These are phyloP conservation scores for Ogataea trehalophila DNA, from an alignment of 805 yeast species.

Conservation along the genomic window DNA sequence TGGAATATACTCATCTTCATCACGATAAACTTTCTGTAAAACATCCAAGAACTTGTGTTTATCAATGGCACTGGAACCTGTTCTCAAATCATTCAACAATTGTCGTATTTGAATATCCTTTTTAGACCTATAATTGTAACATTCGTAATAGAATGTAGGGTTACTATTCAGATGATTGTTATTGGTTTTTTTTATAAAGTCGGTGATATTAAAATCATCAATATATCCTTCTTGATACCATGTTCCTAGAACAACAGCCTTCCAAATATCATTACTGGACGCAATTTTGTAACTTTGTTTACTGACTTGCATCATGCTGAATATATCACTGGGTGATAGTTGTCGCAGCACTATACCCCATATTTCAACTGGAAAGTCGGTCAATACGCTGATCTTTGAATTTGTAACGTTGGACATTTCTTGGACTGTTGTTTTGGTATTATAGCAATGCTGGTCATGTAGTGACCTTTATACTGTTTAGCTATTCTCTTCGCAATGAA, in stretches of 20 bases:
- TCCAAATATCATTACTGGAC: neutral
- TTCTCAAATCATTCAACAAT: neutral
- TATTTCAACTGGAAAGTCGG: neutral
- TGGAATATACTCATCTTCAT: constrained; percentile 12
- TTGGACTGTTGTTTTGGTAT: no score
- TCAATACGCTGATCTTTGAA: neutral
- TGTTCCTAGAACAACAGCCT: neutral
- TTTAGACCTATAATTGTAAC: neutral
- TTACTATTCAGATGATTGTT: neutral
- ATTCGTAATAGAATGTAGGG: neutral
- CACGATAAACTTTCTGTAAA: neutral
- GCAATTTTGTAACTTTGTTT: neutral
- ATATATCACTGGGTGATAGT: neutral
- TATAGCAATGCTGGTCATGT: no score
- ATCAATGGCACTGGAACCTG: neutral
- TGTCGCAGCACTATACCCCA: neutral
- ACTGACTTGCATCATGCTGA: neutral
- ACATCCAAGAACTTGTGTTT: neutral
- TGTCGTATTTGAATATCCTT: neutral
- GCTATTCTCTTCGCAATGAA: no score
- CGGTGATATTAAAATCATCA: no score
- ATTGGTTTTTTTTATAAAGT: no score
- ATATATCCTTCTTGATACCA: neutral
- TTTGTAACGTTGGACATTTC: no score
- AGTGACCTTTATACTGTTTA: no score